These are phyloP conservation scores for Dioscorea zingiberensis DNA, from an alignment of 106 monocot species.

Conservation along the genomic window DNA sequence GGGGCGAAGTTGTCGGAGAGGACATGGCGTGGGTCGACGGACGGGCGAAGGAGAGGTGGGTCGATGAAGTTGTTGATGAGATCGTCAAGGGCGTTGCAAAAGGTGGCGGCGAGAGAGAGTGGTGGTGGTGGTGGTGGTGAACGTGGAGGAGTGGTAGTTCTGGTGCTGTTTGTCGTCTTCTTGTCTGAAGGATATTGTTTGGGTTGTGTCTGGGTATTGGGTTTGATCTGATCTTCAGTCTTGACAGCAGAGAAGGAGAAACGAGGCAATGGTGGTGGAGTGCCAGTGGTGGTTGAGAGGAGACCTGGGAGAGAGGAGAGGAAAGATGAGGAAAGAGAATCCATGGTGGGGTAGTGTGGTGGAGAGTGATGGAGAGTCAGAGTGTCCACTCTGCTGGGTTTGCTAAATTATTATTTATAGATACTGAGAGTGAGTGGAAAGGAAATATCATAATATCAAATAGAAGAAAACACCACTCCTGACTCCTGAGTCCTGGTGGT, in stretches of 20 bases:
- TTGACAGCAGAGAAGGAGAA: background rate
- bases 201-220: background rate
- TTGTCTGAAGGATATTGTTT: background rate
- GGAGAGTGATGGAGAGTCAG: no score
- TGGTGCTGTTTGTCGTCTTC: background rate
- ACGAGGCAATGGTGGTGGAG: background rate
- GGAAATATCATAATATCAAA: no score
- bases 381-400: no score
- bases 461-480: no score
- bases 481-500: no score
- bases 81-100: conserved; percentile 7
- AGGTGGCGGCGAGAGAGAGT: background rate
- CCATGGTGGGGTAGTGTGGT: no score
- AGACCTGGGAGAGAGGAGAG: background rate
- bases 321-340: no score
- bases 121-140: background rate
- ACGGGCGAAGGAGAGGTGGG: conserved; percentile 4
- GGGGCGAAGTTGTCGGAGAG: conserved; percentile 13
- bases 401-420: no score
- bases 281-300: background rate
- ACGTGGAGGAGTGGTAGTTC: background rate
- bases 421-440: no score
- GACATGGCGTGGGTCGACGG: conserved; percentile 5
- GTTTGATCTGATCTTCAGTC: background rate
- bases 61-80: conserved; percentile 15